These are phyloP conservation scores for Ceratocystis cacaofunesta DNA, from an alignment of 2,329 filamentous ascomycete species.

Conservation along the genomic window DNA sequence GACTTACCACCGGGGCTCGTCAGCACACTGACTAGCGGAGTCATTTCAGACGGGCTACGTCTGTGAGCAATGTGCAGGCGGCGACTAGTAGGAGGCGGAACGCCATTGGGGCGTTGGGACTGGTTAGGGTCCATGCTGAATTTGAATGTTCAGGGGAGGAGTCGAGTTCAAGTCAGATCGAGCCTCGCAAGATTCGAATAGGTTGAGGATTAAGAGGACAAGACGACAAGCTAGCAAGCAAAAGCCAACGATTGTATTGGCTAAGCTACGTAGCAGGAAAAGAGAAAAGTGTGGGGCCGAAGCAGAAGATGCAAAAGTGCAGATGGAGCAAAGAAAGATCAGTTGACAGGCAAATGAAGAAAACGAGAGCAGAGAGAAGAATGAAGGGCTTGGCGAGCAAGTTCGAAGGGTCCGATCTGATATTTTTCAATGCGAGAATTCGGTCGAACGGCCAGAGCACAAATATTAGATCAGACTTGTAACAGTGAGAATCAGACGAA, in stretches of 20 bases:
- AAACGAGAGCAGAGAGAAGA: neutral
- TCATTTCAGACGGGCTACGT: constrained; percentile 91
- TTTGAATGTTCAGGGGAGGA: constrained; percentile 15
- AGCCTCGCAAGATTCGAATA: constrained; percentile 22
- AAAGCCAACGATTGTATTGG: constrained; percentile 8
- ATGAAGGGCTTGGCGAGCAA: neutral
- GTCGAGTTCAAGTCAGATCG: constrained; percentile 19
- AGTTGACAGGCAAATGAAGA: constrained; percentile 4
- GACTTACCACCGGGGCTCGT: constrained; percentile 48
- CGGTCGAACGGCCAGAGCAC: constrained; percentile 11
- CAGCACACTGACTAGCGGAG: constrained; percentile 91
- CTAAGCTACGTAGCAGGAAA: neutral
- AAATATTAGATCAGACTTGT: constrained; percentile 1
- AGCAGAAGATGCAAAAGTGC: neutral
- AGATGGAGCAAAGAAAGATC: constrained; percentile 4
- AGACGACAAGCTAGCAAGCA: constrained; percentile 4
- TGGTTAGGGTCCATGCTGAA: constrained; percentile 43
- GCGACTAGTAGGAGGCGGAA: constrained; percentile 64
- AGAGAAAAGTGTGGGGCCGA: neutral
- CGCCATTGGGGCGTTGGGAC: constrained; percentile 34
- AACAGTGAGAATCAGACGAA: constrained; percentile 5
- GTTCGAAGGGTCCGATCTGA: constrained; percentile 14
- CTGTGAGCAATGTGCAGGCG: constrained; percentile 94
- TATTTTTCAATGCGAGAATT: constrained; percentile 17
- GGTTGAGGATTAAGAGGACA: neutral